Base-by-base conservation (phyloP, 1,284 basidiomycete genomes). In the Ceratobasidium sp. region DNA sequence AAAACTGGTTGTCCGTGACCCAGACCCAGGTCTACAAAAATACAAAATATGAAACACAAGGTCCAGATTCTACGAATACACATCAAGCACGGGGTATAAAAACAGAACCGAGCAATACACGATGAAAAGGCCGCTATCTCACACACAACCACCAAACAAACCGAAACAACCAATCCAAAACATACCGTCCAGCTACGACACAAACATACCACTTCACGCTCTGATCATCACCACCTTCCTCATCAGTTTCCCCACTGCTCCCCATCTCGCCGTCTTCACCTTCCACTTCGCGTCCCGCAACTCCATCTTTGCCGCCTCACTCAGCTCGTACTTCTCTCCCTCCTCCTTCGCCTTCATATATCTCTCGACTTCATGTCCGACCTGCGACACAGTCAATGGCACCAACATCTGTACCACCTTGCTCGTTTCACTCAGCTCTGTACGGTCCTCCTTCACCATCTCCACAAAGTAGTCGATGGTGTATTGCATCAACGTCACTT, bases 161-260 rank as follows among this genome's bases (percentile, higher is more conserved):
- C 8, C 37, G 37, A 37, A 37, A 37, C 37, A 37, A 37, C 37
- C 37, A 37, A 3, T 8, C 37, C 37, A 37, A 37, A 37, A 37
- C 37, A 37, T 37, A 37, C 37, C 2, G 8, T 98, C 83, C n/a
- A n/a, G n/a, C n/a, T n/a, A 98, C 95, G 76, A 98, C 92, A 86
- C 95, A 96, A 86, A 98, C 95, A 51, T 52, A 74, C 17, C 78
- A 77, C n/a, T 17, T 22, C 22, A 64, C 62, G 11, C 62, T 22
- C 46, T 64, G 8, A 46, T n/a, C 62, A 46, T 64, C 4, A 29
- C 43, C 8, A 29, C 43, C 19, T 37, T 64, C 43, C 32, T 46
- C 22, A 62, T 34, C 34, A 64, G 15, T 43, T 46, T 64, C 3
- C 62, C 62, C 6, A 64, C 43, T 15, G 43, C 43, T n/a, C 62